Evolutionary conservation across 2,329 filamentous ascomycete genomes (phyloP).

Genomic region (Botryotinia narcissicola): DNA sequence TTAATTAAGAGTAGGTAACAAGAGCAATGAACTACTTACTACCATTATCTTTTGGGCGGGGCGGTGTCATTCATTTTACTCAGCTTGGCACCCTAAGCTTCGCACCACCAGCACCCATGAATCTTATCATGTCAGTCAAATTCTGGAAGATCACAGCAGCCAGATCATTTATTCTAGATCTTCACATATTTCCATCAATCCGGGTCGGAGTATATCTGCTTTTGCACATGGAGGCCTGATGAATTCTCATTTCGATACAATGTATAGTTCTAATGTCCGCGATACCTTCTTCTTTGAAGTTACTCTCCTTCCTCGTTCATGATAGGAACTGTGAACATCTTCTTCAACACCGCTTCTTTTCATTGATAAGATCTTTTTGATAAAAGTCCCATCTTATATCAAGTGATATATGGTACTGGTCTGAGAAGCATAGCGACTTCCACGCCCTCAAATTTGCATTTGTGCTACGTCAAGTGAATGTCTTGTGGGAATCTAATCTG

Average conservation of each 20-base stretch:
- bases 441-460: too few species aligned
- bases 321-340: not conserved
- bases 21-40: too few species aligned
- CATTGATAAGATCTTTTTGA: too few species aligned
- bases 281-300: not conserved
- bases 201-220: not conserved
- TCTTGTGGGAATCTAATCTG: too few species aligned
- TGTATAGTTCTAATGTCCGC: not conserved
- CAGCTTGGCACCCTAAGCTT: too few species aligned
- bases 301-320: not conserved
- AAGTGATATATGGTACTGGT: too few species aligned
- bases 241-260: too few species aligned
- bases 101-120: not conserved
- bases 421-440: too few species aligned
- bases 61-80: not conserved
- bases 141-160: not conserved
- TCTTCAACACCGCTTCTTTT: not conserved
- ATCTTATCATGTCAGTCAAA: not conserved
- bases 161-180: not conserved
- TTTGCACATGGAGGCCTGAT: not conserved
- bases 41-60: not conserved
- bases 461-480: too few species aligned
- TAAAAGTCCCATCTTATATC: too few species aligned
- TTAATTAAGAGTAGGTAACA: too few species aligned
- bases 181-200: not conserved